Conservation (phyloP, 176 grass and related monocot genomes). For the Areca catechu region DNA sequence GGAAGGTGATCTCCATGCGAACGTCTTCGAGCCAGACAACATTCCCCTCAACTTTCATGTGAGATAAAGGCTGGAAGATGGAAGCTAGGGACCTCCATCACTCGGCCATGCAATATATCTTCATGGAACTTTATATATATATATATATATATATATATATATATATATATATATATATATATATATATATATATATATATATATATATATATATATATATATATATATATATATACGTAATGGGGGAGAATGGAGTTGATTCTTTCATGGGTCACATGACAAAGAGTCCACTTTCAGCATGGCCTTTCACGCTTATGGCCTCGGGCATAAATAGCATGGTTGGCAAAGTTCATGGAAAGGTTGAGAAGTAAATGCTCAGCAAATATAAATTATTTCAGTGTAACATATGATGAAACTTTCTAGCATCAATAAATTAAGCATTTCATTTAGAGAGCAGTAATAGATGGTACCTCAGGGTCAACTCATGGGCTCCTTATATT, state of each 20-base stretch:
- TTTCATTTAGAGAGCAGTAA: slow-evolving; percentile 8
- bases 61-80: not conserved
- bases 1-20: not conserved
- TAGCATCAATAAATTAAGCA: slow-evolving; percentile 21
- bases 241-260: not conserved
- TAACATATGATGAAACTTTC: slow-evolving; percentile 14
- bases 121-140: slow-evolving; percentile 7
- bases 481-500: slow-evolving; percentile 16
- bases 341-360: slow-evolving; percentile 12
- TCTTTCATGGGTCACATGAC: not conserved
- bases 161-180: too few species aligned
- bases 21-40: slow-evolving; percentile 26
- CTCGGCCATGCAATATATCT: slow-evolving; percentile 1
- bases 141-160: too few species aligned
- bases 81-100: not conserved
- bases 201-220: too few species aligned
- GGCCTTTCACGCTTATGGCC: slow-evolving; percentile 6
- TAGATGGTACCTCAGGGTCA: slow-evolving; percentile 20
- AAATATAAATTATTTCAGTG: slow-evolving; percentile 9
- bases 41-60: slow-evolving; percentile 24
- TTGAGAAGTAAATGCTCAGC: slow-evolving; percentile 13
- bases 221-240: too few species aligned
- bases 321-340: slow-evolving; percentile 17
- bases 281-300: slow-evolving; percentile 4
- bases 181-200: too few species aligned